Base-by-base conservation (phyloP, 352 stramenopile genomes). In the Saprolegnia diclina region DNA sequence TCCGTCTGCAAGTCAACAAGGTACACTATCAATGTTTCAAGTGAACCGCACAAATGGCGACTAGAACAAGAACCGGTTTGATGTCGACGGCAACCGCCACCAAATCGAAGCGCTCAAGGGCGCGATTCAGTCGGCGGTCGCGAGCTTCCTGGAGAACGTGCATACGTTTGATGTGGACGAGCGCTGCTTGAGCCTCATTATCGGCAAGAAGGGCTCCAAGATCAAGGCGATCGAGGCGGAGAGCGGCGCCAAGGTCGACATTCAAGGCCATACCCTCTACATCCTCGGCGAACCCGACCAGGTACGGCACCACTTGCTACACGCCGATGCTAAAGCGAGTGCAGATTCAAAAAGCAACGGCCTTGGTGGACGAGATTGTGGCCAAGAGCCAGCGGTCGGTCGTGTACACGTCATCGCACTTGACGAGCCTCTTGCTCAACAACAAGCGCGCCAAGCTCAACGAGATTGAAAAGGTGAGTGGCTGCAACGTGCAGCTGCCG, bases 371-470 rank as follows among this genome's bases (percentile, higher is more conserved):
- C 66, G 79, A 88, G n/a, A 79, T 92, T 59, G 73, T 90, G 11
- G 81, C 87, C 54, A 77, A 80, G 63, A 92, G 90, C 73, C 81
- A 92, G 72, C 77, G 82, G 22, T 88, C 80, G 1, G 72, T 89
- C 45, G 90, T 85, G 55, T 61, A 84, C 11, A 87, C 82, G 6
- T 90, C 81, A 1, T 77, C 75, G 48, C 77, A 89, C 56, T 66
- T 91, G 55, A 79, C 89, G 32, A 73, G 77, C 44, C 61, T 92
- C 37, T 74, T 92, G 11, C 76, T 90, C 61, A 77, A 74, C 38
- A 85, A 80, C 67, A 92, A 92, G 72, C 85, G 85, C n/a, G 78
- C 80, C 53, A 92, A 91, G 57, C 65, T 91, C 22, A 85, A 73
- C 6, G 81, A 89, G 65, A 87, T 92, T 35, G 85, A 92, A 56